Base-by-base conservation (phyloP, 495 filamentous ascomycete genomes). In the Daldinia loculata region DNA sequence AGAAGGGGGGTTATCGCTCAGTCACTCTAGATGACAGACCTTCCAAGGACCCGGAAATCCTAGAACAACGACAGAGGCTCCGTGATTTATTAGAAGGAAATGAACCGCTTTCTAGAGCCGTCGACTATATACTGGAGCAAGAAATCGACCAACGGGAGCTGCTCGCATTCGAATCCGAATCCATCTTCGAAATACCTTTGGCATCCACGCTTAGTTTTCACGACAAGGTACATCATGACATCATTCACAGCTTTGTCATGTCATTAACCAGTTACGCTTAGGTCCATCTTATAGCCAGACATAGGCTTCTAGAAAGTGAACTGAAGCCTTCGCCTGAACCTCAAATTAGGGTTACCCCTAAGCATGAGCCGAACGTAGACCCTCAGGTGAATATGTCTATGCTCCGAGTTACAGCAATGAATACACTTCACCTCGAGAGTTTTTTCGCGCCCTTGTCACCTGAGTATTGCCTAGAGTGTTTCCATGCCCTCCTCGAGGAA, bases 251-350 rank as follows among this genome's bases (percentile, higher is more conserved):
- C 0, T 7, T 7, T 29, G 15, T 43, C 5, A 24, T 32, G 7
- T 61, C 7, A n/a, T 48, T 67, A 50, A 67, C 56, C 1, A 7
- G n/a, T 22, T 52, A 53, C 66, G 65, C 51, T 14, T 41, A 66
- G 75, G 50, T 76, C 45, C 52, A 52, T 12, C 32, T 74, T n/a
- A 38, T 74, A 15, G 66, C 71, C 15, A 66, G 58, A 14, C 58
- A 56, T 48, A 61, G 41, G 11, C 61, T 72, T 48, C 0, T 67
- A 7, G 6, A 32, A 12, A 5, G 27, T 12, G 12, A 30, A 34
- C 12, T 51, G 9, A 36, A 56, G 30, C 34, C 30, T 24, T 12
- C 6, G 14, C 17, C 53, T 4, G 5, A 32, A 22, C 30, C n/a
- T 7, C n/a, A 56, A 30, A 11, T 30, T 2, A 5, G 3, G 53